phyloP scores from a whole-genome alignment of 148 eudicot species.

The Polygonum maritimum region DNA sequence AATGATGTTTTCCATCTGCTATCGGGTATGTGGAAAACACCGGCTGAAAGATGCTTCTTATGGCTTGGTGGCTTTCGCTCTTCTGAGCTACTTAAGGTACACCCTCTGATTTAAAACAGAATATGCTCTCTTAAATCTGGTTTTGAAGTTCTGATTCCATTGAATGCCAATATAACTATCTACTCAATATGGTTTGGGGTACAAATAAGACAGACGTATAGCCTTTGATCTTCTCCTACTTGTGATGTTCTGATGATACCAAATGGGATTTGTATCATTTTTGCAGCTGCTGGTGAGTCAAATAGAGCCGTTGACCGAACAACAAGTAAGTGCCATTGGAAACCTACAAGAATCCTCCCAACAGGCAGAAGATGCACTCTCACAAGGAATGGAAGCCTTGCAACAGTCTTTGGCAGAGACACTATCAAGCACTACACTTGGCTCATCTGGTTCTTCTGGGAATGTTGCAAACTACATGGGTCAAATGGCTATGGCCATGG shows the following conservation, averaged over 20 bases:
- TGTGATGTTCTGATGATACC: background rate
- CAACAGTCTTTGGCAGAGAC: constrained; percentile 55
- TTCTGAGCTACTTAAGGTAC: constrained; percentile 51
- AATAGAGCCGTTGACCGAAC: constrained; percentile 46
- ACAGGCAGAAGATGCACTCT: constrained; percentile 50
- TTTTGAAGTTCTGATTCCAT: background rate
- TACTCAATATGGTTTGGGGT: no score
- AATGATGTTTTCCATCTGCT: constrained; percentile 49
- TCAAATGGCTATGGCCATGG: constrained; percentile 60
- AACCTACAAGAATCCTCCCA: constrained; percentile 44
- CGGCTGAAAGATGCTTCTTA: constrained; percentile 51
- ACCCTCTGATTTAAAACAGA: background rate
- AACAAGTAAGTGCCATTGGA: constrained; percentile 33
- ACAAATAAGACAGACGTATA: no score
- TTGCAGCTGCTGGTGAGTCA: constrained; percentile 45
- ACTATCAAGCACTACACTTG: constrained; percentile 35
- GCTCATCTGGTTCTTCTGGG: constrained; percentile 48
- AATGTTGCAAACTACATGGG: constrained; percentile 54
- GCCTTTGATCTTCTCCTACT: background rate
- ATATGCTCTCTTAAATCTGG: background rate
- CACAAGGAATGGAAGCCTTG: constrained; percentile 52
- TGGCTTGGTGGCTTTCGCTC: constrained; percentile 59
- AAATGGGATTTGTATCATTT: constrained; percentile 5
- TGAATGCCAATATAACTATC: background rate
- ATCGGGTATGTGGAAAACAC: constrained; percentile 59